Percentiles rank a stretch among this genome's conserved stretches.
phyloP scores from a whole-genome alignment of 768 basidiomycete species.

The Pleurotus sapidus region DNA sequence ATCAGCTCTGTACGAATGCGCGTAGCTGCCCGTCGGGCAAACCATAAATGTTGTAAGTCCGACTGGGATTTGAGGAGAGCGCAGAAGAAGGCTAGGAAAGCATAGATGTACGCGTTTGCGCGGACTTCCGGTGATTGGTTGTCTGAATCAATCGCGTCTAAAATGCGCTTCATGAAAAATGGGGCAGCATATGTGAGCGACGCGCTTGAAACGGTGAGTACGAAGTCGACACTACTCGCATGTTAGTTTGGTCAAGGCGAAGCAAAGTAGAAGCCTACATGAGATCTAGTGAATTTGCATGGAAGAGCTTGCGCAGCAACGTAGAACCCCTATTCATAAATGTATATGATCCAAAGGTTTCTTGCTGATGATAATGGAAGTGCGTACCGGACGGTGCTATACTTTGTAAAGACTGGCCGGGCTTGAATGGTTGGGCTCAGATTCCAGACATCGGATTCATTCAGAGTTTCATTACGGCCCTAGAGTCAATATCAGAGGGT shows the following conservation, averaged over 20 bases:
- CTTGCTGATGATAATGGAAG: too few relatives aligned
- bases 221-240: conserved; percentile 53
- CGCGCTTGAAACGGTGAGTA: conserved; percentile 66
- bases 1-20: conserved; percentile 78
- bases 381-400: conserved; percentile 34
- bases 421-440: conserved; percentile 70
- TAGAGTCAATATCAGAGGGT: conserved; percentile 8
- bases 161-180: conserved; percentile 80
- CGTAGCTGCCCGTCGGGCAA: conserved; percentile 70
- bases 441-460: conserved; percentile 70
- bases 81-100: conserved; percentile 68
- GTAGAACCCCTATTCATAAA: conserved; percentile 34
- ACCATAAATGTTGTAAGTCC: conserved; percentile 79
- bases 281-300: conserved; percentile 45
- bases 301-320: conserved; percentile 38
- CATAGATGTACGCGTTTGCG: conserved; percentile 72
- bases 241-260: too few relatives aligned
- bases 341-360: too few relatives aligned
- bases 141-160: conserved; percentile 49
- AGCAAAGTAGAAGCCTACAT: conserved; percentile 23
- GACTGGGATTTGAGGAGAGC: conserved; percentile 61
- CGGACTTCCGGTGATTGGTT: conserved; percentile 47
- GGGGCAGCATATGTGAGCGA: conserved; percentile 78
- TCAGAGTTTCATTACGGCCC: conserved; percentile 53
- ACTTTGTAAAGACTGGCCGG: conserved; percentile 59